Conservation (phyloP, 2,329 filamentous ascomycete genomes). For the Ampelomyces quisqualis region DNA sequence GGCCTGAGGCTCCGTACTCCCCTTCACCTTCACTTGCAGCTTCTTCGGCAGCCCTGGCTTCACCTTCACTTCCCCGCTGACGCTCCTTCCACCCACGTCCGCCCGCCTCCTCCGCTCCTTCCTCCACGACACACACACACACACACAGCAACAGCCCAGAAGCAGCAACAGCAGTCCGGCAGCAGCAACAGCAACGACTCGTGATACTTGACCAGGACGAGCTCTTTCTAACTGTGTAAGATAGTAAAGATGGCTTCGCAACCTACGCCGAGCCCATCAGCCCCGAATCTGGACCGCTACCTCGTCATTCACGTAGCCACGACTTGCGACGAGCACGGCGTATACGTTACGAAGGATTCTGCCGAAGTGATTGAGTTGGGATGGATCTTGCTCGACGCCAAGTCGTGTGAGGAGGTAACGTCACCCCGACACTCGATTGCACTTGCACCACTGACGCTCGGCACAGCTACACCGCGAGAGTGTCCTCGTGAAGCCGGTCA, state of each 20-base stretch:
- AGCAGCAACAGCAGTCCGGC: not conserved
- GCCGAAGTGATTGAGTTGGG: conserved; percentile 98
- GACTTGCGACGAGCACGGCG: conserved; percentile 97
- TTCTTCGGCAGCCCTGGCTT: no score
- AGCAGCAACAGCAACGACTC: conserved; percentile 1
- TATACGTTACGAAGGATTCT: conserved; percentile 99
- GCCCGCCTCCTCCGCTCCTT: conserved; percentile 12
- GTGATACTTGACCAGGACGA: conserved; percentile 9
- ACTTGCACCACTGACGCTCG: not conserved
- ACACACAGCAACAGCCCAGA: conserved; percentile 11
- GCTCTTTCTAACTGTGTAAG: conserved; percentile 2
- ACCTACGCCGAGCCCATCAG: conserved; percentile 34
- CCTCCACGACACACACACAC: conserved; percentile 7
- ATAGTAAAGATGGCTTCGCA: conserved; percentile 29
- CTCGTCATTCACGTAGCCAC: conserved; percentile 98
- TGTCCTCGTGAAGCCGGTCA: conserved; percentile 95
- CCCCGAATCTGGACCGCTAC: conserved; percentile 76
- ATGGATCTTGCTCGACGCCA: conserved; percentile 93
- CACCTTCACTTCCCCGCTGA: conserved; percentile 31
- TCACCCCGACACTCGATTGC: conserved; percentile 11
- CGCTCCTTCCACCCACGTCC: conserved; percentile 18
- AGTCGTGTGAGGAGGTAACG: conserved; percentile 82
- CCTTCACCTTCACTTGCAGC: conserved; percentile 23
- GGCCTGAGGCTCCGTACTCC: conserved; percentile 19
- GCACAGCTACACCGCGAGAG: conserved; percentile 87